Percentiles rank a stretch among this genome's conserved stretches.
phyloP scores from a whole-genome alignment of 179 eudicot species.

The Heliamphora pulchella region DNA sequence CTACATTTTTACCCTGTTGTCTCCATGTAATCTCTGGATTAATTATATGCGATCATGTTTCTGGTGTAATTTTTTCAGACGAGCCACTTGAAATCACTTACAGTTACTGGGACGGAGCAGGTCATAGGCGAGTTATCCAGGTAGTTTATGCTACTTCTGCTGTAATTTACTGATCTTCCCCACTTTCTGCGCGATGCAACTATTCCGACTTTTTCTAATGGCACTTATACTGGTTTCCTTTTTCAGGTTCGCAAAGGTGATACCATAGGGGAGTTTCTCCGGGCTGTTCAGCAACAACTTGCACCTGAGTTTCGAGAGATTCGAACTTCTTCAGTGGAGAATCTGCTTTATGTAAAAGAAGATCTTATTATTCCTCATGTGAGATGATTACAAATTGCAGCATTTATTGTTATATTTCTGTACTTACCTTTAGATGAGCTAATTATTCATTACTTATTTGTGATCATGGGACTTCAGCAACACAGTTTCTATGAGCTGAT shows the following conservation, averaged over 20 bases:
- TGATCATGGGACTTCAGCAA: constrained; percentile 50
- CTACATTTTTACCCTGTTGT: not conserved
- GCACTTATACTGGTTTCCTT: constrained; percentile 11
- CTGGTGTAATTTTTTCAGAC: constrained; percentile 31
- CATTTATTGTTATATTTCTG: not conserved
- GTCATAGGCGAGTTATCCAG: constrained; percentile 84
- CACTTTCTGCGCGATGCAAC: not conserved
- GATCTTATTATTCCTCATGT: constrained; percentile 98
- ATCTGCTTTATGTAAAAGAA: constrained; percentile 93
- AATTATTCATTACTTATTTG: not conserved
- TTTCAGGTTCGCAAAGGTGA: constrained; percentile 93
- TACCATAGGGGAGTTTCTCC: constrained; percentile 78
- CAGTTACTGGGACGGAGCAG: constrained; percentile 98
- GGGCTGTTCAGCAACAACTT: constrained; percentile 96
- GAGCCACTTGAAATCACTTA: constrained; percentile 97
- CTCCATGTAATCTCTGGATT: not conserved
- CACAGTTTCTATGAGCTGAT: constrained; percentile 97
- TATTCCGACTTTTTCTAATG: not conserved
- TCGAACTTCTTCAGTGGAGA: constrained; percentile 91
- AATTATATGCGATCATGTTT: not conserved
- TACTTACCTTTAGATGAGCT: constrained; percentile 2
- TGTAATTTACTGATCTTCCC: not conserved
- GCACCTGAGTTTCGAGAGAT: constrained; percentile 95
- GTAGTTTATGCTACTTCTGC: constrained; percentile 26
- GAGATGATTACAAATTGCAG: constrained; percentile 14